A percentile compares a stretch with the other conserved stretches of the same genome.
These are phyloP conservation scores for Plasmopara viticola DNA, from an alignment of 352 stramenopile genomes.

Conservation along the genomic window DNA sequence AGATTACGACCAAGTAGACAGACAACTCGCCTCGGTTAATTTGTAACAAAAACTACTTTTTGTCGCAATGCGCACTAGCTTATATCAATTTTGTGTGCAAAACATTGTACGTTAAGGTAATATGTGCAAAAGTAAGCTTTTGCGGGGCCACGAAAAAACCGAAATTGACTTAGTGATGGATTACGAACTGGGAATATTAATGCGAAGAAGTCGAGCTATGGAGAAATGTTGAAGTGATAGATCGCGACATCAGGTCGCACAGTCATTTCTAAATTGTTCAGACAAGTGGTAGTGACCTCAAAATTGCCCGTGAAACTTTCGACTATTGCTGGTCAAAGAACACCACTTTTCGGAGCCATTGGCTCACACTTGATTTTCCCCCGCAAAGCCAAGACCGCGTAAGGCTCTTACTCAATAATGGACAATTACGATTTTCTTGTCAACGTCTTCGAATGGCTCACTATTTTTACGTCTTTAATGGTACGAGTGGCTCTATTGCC, in stretches of 20 bases:
- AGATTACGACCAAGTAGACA: neutral
- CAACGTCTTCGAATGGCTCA: constrained; percentile 18
- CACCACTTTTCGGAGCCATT: neutral
- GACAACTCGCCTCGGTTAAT: neutral
- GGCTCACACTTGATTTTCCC: constrained; percentile 10
- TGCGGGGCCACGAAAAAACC: too few relatives aligned
- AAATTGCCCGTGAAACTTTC: too few relatives aligned
- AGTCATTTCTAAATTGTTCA: neutral
- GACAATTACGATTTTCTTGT: constrained; percentile 6
- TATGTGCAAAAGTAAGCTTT: neutral
- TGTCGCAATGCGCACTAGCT: neutral
- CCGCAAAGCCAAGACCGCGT: constrained; percentile 1
- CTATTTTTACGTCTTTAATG: constrained; percentile 27
- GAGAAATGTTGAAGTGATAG: neutral
- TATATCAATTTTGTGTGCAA: neutral
- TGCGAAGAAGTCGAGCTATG: neutral
- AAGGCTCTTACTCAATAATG: neutral
- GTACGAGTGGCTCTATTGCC: constrained; percentile 29
- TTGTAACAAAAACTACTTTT: neutral
- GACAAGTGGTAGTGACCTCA: too few relatives aligned
- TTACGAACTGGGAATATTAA: neutral
- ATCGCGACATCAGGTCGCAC: neutral
- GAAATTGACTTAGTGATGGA: neutral
- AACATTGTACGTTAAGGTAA: neutral
- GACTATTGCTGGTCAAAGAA: too few relatives aligned